These are phyloP conservation scores for Tuber aestivum DNA, from an alignment of 495 filamentous ascomycete genomes.

Conservation along the genomic window DNA sequence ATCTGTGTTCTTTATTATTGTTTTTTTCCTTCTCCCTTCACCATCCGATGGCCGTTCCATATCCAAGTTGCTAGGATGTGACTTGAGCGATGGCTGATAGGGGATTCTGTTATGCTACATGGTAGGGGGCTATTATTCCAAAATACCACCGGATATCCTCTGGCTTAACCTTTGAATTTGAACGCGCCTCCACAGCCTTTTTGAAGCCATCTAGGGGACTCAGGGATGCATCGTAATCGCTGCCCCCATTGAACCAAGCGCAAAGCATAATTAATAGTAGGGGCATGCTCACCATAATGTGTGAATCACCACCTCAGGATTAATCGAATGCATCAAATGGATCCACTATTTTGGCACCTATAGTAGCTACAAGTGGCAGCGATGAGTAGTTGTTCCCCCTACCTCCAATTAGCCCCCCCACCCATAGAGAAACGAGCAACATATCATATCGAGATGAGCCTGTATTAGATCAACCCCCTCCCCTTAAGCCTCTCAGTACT, in stretches of 20 bases:
- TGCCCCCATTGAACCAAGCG: conserved; percentile 14
- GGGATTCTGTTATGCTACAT: neutral
- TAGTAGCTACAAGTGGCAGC: conserved; percentile 62
- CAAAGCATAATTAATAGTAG: neutral
- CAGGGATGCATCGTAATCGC: conserved; percentile 59
- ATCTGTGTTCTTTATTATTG: neutral
- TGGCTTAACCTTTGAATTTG: conserved; percentile 49
- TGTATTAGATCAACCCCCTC: conserved; percentile 58
- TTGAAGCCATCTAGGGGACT: conserved; percentile 58
- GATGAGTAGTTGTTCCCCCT: conserved; percentile 61
- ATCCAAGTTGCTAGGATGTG: neutral
- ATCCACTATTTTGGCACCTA: no score
- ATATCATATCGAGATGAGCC: conserved; percentile 50
- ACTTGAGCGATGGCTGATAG: neutral
- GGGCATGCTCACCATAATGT: conserved; percentile 56
- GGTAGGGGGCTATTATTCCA: neutral
- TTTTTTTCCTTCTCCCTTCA: no score
- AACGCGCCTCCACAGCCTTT: conserved; percentile 55
- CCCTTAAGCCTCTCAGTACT: conserved; percentile 46
- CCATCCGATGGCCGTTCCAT: neutral
- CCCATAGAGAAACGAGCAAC: neutral
- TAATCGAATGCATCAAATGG: conserved; percentile 54
- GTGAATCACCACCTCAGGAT: conserved; percentile 64
- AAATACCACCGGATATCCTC: neutral
- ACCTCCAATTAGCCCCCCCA: neutral